A percentile compares a stretch with the other conserved stretches of the same genome.
phyloP scores from a whole-genome alignment of 805 yeast genomes.

The Hanseniaspora clermontiae region DNA sequence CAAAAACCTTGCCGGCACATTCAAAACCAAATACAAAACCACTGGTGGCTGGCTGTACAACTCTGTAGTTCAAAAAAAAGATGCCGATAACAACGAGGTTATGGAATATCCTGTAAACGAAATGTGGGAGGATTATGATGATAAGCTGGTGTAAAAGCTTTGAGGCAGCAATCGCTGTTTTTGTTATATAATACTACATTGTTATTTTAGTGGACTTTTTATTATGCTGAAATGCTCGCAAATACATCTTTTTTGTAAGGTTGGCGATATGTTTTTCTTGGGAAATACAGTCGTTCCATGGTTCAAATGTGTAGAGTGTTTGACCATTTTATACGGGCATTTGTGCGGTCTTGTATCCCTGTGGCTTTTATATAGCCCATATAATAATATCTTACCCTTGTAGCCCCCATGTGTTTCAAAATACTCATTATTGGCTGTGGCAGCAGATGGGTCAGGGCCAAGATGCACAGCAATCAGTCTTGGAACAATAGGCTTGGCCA shows the following conservation, averaged over 20 bases:
- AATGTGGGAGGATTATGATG: slow-evolving; percentile 6
- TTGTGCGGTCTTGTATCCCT: slow-evolving; percentile 1
- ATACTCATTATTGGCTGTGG: too few species aligned
- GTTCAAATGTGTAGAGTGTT: neutral
- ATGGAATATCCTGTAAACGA: neutral
- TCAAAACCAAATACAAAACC: neutral
- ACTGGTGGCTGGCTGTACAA: slow-evolving; percentile 11
- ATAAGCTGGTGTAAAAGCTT: neutral
- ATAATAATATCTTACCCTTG: neutral
- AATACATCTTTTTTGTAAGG: slow-evolving; percentile 1
- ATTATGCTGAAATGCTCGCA: slow-evolving; percentile 5
- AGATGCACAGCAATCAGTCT: neutral
- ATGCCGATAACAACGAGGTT: neutral
- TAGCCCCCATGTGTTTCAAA: neutral
- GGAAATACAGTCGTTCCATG: slow-evolving; percentile 3
- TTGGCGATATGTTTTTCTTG: neutral
- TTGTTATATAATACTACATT: neutral
- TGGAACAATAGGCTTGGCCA: too few species aligned
- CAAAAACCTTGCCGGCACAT: neutral
- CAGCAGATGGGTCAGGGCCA: neutral
- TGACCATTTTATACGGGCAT: neutral
- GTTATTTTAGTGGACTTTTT: neutral
- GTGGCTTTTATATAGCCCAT: slow-evolving; percentile 2
- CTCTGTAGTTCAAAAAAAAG: neutral
- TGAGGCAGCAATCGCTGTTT: neutral